A percentile compares a stretch with the other conserved stretches of the same genome.
Evolutionary conservation across 1,139 yeast genomes (phyloP).

Genomic region (Debaryomyces sp.): DNA sequence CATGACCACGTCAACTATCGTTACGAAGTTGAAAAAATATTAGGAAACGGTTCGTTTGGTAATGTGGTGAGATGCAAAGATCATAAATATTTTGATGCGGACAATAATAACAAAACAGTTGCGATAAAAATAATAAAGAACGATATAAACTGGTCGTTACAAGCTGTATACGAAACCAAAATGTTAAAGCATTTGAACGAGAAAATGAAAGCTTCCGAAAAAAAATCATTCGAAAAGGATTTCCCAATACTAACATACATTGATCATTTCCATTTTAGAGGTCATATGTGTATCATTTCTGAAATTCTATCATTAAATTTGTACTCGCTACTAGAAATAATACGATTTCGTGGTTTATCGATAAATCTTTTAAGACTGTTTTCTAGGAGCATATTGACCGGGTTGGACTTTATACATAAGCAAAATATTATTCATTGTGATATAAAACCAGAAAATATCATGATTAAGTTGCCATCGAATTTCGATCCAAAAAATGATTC

Average conservation of each 20-base stretch:
- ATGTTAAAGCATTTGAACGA: constrained; percentile 54
- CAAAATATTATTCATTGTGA: constrained; percentile 76
- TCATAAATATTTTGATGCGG: constrained; percentile 52
- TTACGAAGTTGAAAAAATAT: constrained; percentile 57
- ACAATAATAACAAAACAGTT: constrained; percentile 35
- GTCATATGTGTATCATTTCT: constrained; percentile 81
- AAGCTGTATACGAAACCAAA: constrained; percentile 78
- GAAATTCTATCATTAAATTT: constrained; percentile 72
- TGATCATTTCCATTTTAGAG: constrained; percentile 78
- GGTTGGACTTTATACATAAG: constrained; percentile 61
- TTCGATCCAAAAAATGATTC: constrained; percentile 11
- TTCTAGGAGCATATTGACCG: constrained; percentile 58
- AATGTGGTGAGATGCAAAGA: constrained; percentile 73
- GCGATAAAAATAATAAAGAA: constrained; percentile 81
- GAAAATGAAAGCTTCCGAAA: constrained; percentile 11
- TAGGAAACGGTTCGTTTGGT: constrained; percentile 89
- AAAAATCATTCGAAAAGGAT: constrained; percentile 12
- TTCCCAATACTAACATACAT: constrained; percentile 55
- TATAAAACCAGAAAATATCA: constrained; percentile 69
- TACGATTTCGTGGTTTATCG: constrained; percentile 61
- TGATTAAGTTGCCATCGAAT: constrained; percentile 45
- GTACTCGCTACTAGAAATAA: constrained; percentile 64
- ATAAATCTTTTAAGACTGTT: constrained; percentile 52
- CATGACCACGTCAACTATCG: constrained; percentile 81
- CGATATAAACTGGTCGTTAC: constrained; percentile 73